Conservation (phyloP, 2,329 filamentous ascomycete genomes). For the Cladophialophora yegresii region DNA sequence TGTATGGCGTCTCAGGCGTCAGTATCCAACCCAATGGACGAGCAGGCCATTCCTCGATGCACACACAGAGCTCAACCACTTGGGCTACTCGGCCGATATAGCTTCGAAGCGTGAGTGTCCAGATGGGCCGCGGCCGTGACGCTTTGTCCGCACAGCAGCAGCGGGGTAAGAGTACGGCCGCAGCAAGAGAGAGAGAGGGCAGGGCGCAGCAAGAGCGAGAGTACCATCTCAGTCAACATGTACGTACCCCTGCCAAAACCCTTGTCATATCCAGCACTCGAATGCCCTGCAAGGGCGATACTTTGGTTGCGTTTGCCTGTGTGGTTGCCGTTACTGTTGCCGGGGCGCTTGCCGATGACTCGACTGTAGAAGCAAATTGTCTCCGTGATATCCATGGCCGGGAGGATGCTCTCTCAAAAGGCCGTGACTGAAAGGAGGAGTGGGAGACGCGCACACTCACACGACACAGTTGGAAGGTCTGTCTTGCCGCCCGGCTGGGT, state of each 20-base stretch:
- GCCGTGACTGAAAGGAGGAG: neutral
- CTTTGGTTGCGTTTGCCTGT: slow-evolving; percentile 2
- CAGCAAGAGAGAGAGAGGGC: too few relatives aligned
- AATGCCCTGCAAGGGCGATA: slow-evolving; percentile 74
- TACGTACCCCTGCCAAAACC: slow-evolving; percentile 84
- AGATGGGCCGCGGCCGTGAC: neutral
- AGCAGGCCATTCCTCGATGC: neutral
- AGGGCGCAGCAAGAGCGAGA: neutral
- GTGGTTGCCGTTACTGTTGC: neutral
- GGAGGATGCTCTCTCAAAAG: neutral
- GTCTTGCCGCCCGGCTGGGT: slow-evolving; percentile 8
- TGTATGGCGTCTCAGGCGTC: slow-evolving; percentile 44
- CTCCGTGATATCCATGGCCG: neutral
- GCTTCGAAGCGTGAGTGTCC: neutral
- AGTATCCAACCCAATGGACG: neutral
- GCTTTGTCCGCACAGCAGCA: neutral
- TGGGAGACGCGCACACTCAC: neutral
- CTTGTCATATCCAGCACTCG: slow-evolving; percentile 95
- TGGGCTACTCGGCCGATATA: neutral
- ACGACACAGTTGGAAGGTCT: neutral
- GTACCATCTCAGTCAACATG: neutral
- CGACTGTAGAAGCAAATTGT: neutral
- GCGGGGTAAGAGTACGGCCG: too few relatives aligned
- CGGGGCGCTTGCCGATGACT: neutral
- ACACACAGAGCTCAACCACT: neutral